Evolutionary conservation across 208 protist genomes (phyloP), one percentile per base, ranked within the genome.

Genomic region (Zelonia costaricensis): DNA sequence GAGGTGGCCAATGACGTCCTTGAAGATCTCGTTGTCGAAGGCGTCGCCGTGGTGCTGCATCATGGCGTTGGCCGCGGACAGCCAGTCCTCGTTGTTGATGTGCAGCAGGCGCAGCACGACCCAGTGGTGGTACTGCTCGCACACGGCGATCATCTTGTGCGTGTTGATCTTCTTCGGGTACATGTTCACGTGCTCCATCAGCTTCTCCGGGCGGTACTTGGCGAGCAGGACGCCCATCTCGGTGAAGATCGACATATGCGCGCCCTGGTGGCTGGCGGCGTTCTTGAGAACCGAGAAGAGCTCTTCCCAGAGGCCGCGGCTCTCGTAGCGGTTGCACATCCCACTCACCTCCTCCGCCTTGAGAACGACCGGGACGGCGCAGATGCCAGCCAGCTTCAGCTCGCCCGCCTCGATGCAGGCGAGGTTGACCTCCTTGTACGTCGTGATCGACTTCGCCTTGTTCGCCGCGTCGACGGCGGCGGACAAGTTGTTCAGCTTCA

Each of bases 221-320:
- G 97, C 94, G 65, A 99, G 99, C n/a, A 99, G 71, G 25, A 99
- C 86, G 48, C 96, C 98, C 52, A 99, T 97, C 76, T 98, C 98
- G 30, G 99, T 99, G 86, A 99, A 99, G 78, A 99, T 99, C 58
- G 95, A 97, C 84, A 98, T 97, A 77, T 99, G 99, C 3, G 98
- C 98, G 22, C 98, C 89, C 62, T 99, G 97, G 28, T 95, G 74
- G 30, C 73, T 75, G 9, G 98, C 74, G 45, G 97, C 98, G 35
- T 84, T 89, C 71, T 99, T 98, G 44, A 99, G 75, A 2, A 99
- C 83, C 7, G 66, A 45, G 33, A 99, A 97, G 18, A 99, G 57
- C 66, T 99, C 93, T 33, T 99, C 94, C 84, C 98, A 98, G 66
- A 98, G 77, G 46, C 91, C 93, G 48, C 78, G 73, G 4, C 46